Percentiles rank a stretch among this genome's conserved stretches.
Evolutionary conservation across 495 filamentous ascomycete genomes (phyloP).

Genomic region (Pyrenula aspistea): DNA sequence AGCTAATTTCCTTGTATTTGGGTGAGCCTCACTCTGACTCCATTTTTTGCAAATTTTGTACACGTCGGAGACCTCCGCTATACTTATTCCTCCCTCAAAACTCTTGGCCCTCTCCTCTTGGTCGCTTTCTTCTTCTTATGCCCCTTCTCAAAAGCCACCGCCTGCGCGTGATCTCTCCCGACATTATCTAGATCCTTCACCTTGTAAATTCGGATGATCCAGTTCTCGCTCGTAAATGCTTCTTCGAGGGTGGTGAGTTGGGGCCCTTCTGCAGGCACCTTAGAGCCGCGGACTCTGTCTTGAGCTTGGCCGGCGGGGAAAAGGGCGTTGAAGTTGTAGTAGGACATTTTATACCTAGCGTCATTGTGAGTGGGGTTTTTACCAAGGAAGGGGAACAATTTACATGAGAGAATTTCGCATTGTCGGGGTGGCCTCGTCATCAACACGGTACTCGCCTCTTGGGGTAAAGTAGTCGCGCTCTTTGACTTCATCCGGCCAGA

Average conservation of each 20-base stretch:
- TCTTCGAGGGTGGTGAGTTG: conserved; percentile 84
- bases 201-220: conserved; percentile 99
- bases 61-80: no score
- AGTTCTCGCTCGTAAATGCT: conserved; percentile 98
- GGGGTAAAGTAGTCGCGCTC: conserved; percentile 95
- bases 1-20: no score
- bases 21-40: no score
- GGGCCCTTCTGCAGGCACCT: conserved; percentile 76
- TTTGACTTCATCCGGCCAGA: conserved; percentile 98
- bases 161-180: conserved; percentile 75
- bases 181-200: conserved; percentile 98
- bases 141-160: conserved; percentile 80
- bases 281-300: conserved; percentile 76
- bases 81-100: conserved; percentile 73
- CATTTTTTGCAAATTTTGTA: no score
- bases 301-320: conserved; percentile 87
- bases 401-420: conserved; percentile 99
- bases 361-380: conserved; percentile 11
- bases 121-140: conserved; percentile 84
- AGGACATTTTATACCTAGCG: conserved; percentile 99
- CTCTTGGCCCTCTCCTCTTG: conserved; percentile 67
- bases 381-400: conserved; percentile 18
- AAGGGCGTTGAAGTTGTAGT: conserved; percentile 90
- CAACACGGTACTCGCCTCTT: conserved; percentile 90
- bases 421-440: conserved; percentile 84